Evolutionary conservation across 2,329 filamentous ascomycete genomes (phyloP).

Genomic region (Phyllosticta citribraziliensis): DNA sequence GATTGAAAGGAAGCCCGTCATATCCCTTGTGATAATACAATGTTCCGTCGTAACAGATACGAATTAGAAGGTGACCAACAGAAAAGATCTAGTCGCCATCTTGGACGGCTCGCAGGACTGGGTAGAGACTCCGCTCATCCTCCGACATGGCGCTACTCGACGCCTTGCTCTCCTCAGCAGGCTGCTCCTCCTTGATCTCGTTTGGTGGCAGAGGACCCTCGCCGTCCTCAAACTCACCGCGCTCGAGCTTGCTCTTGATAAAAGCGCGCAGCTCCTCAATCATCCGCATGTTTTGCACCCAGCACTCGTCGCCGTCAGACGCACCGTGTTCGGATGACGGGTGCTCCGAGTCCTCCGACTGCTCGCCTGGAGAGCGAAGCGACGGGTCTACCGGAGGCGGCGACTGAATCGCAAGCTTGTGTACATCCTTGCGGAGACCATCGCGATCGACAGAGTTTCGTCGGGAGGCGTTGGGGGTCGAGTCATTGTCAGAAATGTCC

Average conservation of each 20-base stretch:
- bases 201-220: conserved; percentile 15
- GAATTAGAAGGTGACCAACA: neutral
- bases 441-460: conserved; percentile 25
- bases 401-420: conserved; percentile 29
- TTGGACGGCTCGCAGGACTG: conserved; percentile 30
- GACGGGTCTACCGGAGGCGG: conserved; percentile 30
- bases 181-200: conserved; percentile 8
- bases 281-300: conserved; percentile 56
- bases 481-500: conserved; percentile 31
- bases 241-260: conserved; percentile 45
- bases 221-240: conserved; percentile 39
- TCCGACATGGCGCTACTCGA: conserved; percentile 23
- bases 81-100: conserved; percentile 24
- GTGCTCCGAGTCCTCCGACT: conserved; percentile 26
- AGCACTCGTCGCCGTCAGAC: conserved; percentile 33
- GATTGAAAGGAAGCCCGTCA: conserved; percentile 8
- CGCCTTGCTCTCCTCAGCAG: conserved; percentile 15
- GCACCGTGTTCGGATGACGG: conserved; percentile 12
- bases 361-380: conserved; percentile 28
- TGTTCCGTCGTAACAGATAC: neutral
- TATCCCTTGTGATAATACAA: neutral
- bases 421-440: conserved; percentile 27
- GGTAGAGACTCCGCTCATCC: conserved; percentile 31
- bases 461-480: conserved; percentile 23
- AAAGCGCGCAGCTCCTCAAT: conserved; percentile 51